A percentile compares a stretch with the other conserved stretches of the same genome.
Evolutionary conservation across 306 rosid genomes (phyloP).

Genomic region (Notholithocarpus densiflorus): DNA sequence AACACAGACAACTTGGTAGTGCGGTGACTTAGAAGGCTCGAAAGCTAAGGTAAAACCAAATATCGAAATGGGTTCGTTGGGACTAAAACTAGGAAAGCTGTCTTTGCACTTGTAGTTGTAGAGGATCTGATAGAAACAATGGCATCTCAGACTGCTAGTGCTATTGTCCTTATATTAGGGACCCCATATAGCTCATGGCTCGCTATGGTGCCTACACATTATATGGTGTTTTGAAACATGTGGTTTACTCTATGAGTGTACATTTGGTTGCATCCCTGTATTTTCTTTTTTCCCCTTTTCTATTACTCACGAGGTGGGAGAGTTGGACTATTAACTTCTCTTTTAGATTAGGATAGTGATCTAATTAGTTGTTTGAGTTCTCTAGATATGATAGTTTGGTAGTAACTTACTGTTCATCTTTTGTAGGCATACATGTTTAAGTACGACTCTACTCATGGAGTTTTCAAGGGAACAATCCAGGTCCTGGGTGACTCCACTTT

Average conservation of each 20-base stretch:
- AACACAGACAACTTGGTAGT: constrained; percentile 25
- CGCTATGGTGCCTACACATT: not conserved
- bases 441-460: constrained; percentile 93
- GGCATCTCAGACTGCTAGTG: too few relatives aligned
- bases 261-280: not conserved
- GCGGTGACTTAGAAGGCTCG: constrained; percentile 22
- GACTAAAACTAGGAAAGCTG: too few relatives aligned
- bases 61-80: not conserved
- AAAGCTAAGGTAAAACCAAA: constrained; percentile 22
- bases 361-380: not conserved
- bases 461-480: constrained; percentile 66
- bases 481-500: constrained; percentile 65
- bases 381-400: not conserved
- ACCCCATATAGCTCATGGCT: too few relatives aligned
- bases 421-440: constrained; percentile 94
- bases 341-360: not conserved
- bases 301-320: not conserved
- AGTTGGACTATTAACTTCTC: not conserved
- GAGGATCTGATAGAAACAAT: too few relatives aligned
- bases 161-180: too few relatives aligned
- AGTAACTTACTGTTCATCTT: not conserved
- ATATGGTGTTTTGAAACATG: not conserved
- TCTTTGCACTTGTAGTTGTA: too few relatives aligned
- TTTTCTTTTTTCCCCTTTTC: not conserved
- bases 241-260: not conserved